A percentile compares a stretch with the other conserved stretches of the same genome.
phyloP scores from a whole-genome alignment of 352 stramenopile genomes.

The Phytophthora rubi region DNA sequence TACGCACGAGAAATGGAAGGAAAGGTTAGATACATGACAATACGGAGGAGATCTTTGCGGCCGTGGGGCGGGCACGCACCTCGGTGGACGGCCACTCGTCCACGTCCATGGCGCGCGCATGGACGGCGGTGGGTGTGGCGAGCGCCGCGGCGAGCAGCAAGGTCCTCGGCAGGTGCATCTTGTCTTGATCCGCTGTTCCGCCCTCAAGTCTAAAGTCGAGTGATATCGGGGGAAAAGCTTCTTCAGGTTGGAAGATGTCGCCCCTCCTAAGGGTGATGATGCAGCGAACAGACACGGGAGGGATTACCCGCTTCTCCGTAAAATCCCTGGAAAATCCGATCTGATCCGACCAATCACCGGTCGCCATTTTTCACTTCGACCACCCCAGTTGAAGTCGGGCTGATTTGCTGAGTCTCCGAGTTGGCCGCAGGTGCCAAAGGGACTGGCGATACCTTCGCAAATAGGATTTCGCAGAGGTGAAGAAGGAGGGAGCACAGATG shows the following conservation, averaged over 20 bases:
- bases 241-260: conserved; percentile 34
- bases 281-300: conserved; percentile 1
- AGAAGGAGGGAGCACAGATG: too few relatives aligned
- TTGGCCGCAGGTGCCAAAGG: conserved; percentile 6
- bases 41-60: not conserved
- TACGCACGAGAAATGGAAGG: not conserved
- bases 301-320: conserved; percentile 18
- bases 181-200: conserved; percentile 26
- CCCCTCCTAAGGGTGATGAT: conserved; percentile 3
- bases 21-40: conserved; percentile 8
- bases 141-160: conserved; percentile 31
- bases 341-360: conserved; percentile 34
- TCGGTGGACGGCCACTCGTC: conserved; percentile 85
- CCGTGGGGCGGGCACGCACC: conserved; percentile 38
- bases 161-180: conserved; percentile 29
- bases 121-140: conserved; percentile 18
- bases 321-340: conserved; percentile 26
- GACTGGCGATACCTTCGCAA: not conserved
- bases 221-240: conserved; percentile 33
- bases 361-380: not conserved
- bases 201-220: conserved; percentile 29
- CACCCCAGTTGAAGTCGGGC: conserved; percentile 13
- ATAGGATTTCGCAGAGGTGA: too few relatives aligned
- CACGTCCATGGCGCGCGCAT: conserved; percentile 71
- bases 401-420: conserved; percentile 17